Percentiles rank a stretch among this genome's conserved stretches.
phyloP scores from a whole-genome alignment of 805 yeast species.

The Komagataella mondaviorum region DNA sequence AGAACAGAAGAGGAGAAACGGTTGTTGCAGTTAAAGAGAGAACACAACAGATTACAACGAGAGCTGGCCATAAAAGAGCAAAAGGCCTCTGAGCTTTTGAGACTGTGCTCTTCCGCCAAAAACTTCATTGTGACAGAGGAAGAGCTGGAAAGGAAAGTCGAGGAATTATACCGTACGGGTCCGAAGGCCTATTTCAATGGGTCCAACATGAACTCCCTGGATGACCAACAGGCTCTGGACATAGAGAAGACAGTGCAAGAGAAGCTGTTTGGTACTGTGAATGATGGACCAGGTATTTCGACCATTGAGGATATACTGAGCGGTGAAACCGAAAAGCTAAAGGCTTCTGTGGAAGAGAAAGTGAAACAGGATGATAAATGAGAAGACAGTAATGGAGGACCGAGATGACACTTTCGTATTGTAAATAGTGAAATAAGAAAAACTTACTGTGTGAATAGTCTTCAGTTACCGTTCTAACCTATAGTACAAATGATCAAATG shows the following conservation, averaged over 20 bases:
- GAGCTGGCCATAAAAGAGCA: conserved; percentile 39
- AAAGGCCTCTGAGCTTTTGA: conserved; percentile 45
- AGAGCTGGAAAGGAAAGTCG: conserved; percentile 44
- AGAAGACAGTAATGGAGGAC: background rate
- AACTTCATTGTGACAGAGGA: conserved; percentile 63
- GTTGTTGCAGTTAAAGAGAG: conserved; percentile 42
- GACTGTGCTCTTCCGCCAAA: conserved; percentile 57
- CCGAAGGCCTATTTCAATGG: background rate
- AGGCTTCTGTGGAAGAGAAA: background rate
- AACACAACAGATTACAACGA: conserved; percentile 46
- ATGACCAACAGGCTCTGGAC: background rate
- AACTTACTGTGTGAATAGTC: background rate
- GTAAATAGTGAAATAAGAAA: background rate
- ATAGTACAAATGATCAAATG: background rate
- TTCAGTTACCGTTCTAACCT: background rate
- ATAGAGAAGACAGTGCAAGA: background rate
- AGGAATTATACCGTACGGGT: conserved; percentile 11
- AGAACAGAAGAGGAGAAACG: conserved; percentile 62
- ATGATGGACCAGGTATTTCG: background rate
- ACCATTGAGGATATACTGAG: background rate
- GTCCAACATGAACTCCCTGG: background rate
- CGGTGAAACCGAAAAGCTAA: background rate
- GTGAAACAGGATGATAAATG: background rate
- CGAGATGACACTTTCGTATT: background rate
- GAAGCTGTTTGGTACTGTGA: background rate